Base-by-base conservation (phyloP, 768 basidiomycete species). In the Dendrothele bispora region DNA sequence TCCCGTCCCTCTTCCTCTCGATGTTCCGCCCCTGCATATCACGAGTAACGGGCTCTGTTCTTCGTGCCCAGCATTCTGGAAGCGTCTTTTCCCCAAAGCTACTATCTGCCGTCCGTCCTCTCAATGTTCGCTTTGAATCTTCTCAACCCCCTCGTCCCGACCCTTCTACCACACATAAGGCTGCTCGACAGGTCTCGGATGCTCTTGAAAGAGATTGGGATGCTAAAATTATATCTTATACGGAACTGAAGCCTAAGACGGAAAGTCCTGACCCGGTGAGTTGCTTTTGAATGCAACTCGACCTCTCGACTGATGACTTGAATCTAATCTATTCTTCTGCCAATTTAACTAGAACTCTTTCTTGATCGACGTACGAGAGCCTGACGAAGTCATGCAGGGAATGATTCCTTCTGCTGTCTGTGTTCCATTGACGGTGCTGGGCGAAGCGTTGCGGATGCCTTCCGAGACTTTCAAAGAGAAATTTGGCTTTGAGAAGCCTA, bases 401-500 rank as follows among this genome's bases (percentile, higher is more conserved):
- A 86, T 87, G 62, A 95, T 98, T 53, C 95, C 95, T 5, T 92
- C 91, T 20, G 79, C 92, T 15, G 91, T 97, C 59, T 91, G 93
- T 65, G 66, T 98, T 17, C 94, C 95, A 4, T 79, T 98, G 30
- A 86, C 88, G 6, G 77, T 77, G n/a, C 77, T 98, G 32, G 71
- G 80, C 26, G 78, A 75, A 30, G 80, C 89, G 14, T 64, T 98
- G 22, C 74, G 81, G 54, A 63, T 89, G 30, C 61, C 62, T 14
- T 60, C 72, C n/a, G 70, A 70, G 15, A 72, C 69, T 12, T 93
- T 92, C 69, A 71, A 72, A 41, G 68, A 73, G 28, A 80, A 77
- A 51, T 79, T 82, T 55, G 86, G 89, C 3, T 94, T 89, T 59
- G 74, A 83, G 32, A 90, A 90, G 64, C 91, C 90, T 11, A 67